Evolutionary conservation across 2,329 filamentous ascomycete species (phyloP), one percentile per base, ranked within the genome.

Genomic region (Trichophaea hybrida): DNA sequence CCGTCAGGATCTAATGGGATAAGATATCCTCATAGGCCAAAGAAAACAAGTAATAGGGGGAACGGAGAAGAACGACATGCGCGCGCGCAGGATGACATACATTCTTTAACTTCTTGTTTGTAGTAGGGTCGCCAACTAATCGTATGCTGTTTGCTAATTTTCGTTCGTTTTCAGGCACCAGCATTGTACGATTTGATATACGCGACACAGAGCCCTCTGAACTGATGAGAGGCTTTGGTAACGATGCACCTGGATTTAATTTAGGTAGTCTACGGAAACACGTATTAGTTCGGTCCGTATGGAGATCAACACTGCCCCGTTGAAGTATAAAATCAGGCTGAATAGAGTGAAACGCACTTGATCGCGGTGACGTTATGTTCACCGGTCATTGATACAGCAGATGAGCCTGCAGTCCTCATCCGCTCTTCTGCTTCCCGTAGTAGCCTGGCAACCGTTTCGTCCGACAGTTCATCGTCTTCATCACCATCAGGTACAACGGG

Each of bases 401-500:
- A 72, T 68, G 59, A 38, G 15, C 52, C 56, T 50, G 12, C 50
- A 24, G 35, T 59, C 40, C 61, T 62, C 59, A 75, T 69, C 31
- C 72, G 71, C 59, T 69, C 66, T 62, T 74, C 73, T 3, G 73
- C 73, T 65, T 75, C 70, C 24, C 67, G 64, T n/a, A 75, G 69
- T 35, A 75, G 69, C 38, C 65, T 60, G 56, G 72, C 70, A 58
- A 75, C 73, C 65, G 72, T 69, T 46, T 68, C 69, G 61, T 73
- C 72, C 5, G 71, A 70, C 61, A 66, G 60, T 53, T 65, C 63
- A 56, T 63, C 62, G 59, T 56, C 64, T 44, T 57, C 54, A 38
- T 63, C 64, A 43, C 43, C 52, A 35, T 32, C 52, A 10, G 46
- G 46, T 50, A 32, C 10, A 50, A 50, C 1, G 10, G 46, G 17